A percentile compares a stretch with the other conserved stretches of the same genome.
phyloP scores from a whole-genome alignment of 2,329 filamentous ascomycete species.

The Peltaster fructicola region DNA sequence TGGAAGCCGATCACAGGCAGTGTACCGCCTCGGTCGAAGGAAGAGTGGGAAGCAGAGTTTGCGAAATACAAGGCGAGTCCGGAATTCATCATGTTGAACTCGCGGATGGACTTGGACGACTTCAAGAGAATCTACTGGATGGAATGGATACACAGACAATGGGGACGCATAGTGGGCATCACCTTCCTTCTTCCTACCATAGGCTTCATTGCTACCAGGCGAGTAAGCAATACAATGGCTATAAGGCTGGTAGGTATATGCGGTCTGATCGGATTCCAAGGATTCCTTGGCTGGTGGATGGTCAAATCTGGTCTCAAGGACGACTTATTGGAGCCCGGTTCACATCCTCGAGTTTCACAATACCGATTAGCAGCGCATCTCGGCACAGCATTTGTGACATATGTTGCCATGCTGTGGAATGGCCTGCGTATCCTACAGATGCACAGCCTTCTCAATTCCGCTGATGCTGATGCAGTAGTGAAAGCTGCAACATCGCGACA shows the following conservation, averaged over 20 bases:
- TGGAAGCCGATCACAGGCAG: conserved; percentile 94
- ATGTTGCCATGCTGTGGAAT: conserved; percentile 84
- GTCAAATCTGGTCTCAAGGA: conserved; percentile 92
- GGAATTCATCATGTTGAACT: conserved; percentile 83
- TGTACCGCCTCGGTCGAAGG: conserved; percentile 58
- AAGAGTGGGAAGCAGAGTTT: conserved; percentile 87
- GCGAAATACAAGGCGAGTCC: conserved; percentile 80
- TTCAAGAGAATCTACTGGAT: conserved; percentile 99
- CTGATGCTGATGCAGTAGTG: conserved; percentile 42
- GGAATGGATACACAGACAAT: conserved; percentile 94
- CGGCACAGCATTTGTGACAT: conserved; percentile 79
- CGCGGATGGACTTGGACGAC: conserved; percentile 77
- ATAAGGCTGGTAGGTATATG: conserved; percentile 66
- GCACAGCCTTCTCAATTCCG: conserved; percentile 48
- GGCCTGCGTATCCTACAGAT: conserved; percentile 71
- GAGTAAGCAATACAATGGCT: conserved; percentile 64
- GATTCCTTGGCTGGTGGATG: conserved; percentile 98
- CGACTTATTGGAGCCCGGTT: conserved; percentile 80
- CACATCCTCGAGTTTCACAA: conserved; percentile 82
- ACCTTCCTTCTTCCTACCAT: conserved; percentile 74
- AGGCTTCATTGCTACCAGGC: conserved; percentile 70
- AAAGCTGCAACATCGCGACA: conserved; percentile 41
- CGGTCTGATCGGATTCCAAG: conserved; percentile 81
- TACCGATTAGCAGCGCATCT: conserved; percentile 84
- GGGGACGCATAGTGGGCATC: conserved; percentile 81